Percentiles rank a stretch among this genome's conserved stretches.
Evolutionary conservation across 805 yeast species (phyloP).

Genomic region (Tetrapisispora namnaoensis): DNA sequence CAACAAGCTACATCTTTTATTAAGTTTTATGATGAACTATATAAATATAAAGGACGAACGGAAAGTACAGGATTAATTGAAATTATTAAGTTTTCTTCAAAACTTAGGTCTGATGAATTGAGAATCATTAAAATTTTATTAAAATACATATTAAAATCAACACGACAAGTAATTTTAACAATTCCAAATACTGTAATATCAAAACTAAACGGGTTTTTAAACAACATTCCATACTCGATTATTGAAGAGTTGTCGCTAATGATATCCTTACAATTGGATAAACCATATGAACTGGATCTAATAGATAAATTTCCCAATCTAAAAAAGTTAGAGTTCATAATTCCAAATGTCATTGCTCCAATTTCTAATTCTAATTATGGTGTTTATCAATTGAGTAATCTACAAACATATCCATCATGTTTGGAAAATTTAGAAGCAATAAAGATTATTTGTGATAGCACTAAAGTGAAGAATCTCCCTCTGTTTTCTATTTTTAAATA

Average conservation of each 20-base stretch:
- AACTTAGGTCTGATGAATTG: conserved; percentile 16
- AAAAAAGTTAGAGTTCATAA: conserved; percentile 15
- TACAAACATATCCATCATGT: conserved; percentile 8
- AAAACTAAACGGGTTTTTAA: neutral
- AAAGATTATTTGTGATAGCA: conserved; percentile 17
- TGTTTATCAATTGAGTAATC: conserved; percentile 1
- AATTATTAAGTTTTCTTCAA: conserved; percentile 14
- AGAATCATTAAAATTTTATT: conserved; percentile 3
- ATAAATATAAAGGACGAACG: neutral
- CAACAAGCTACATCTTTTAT: conserved; percentile 11
- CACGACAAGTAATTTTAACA: conserved; percentile 8
- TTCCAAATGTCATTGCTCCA: conserved; percentile 13
- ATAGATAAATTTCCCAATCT: conserved; percentile 12
- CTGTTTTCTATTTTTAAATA: conserved; percentile 7
- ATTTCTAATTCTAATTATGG: neutral
- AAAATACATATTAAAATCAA: neutral
- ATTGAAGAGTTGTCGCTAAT: conserved; percentile 14
- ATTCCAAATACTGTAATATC: conserved; percentile 16
- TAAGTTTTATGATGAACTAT: conserved; percentile 9
- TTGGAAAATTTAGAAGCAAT: conserved; percentile 12
- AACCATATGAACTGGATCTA: conserved; percentile 12
- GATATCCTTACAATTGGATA: conserved; percentile 13
- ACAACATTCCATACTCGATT: neutral
- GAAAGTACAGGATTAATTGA: conserved; percentile 1
- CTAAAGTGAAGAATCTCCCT: conserved; percentile 13